Conservation (phyloP, 2,329 filamentous ascomycete species). For the Alternaria sp. region DNA sequence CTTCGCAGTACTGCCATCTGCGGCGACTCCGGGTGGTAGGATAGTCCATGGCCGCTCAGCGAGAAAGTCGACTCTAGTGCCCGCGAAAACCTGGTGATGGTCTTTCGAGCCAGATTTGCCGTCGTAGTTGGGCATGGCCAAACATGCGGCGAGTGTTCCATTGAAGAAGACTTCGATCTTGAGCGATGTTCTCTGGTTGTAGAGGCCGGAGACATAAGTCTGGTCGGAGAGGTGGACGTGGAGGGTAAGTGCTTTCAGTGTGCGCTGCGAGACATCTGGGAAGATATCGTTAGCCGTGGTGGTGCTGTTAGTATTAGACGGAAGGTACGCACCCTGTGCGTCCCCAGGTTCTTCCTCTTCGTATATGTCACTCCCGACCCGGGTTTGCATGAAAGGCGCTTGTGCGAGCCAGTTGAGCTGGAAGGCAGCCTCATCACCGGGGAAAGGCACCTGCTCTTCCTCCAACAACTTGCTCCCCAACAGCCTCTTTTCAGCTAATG, state of each 20-base stretch:
- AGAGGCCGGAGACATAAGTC: conserved; percentile 35
- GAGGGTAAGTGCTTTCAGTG: conserved; percentile 33
- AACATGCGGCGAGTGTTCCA: conserved; percentile 49
- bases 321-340: neutral
- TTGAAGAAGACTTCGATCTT: conserved; percentile 59
- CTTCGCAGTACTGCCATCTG: conserved; percentile 25
- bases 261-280: neutral
- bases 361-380: conserved; percentile 12
- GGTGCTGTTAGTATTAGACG: neutral
- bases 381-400: conserved; percentile 42
- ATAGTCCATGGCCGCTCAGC: conserved; percentile 56
- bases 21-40: conserved; percentile 30
- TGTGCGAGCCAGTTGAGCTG: conserved; percentile 38
- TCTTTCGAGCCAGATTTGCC: conserved; percentile 20
- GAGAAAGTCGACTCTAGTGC: conserved; percentile 47
- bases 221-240: conserved; percentile 41
- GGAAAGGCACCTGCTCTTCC: conserved; percentile 35
- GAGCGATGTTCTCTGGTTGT: conserved; percentile 40
- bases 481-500: conserved; percentile 29
- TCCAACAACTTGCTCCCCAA: conserved; percentile 23
- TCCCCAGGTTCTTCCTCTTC: neutral
- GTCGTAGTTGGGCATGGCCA: conserved; percentile 33
- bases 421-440: conserved; percentile 27
- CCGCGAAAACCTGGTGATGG: conserved; percentile 45
- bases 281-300: neutral